Percentiles rank a stretch among this genome's conserved stretches.
phyloP scores from a whole-genome alignment of 345 rosid genomes.

The Eucalyptus curtisii region DNA sequence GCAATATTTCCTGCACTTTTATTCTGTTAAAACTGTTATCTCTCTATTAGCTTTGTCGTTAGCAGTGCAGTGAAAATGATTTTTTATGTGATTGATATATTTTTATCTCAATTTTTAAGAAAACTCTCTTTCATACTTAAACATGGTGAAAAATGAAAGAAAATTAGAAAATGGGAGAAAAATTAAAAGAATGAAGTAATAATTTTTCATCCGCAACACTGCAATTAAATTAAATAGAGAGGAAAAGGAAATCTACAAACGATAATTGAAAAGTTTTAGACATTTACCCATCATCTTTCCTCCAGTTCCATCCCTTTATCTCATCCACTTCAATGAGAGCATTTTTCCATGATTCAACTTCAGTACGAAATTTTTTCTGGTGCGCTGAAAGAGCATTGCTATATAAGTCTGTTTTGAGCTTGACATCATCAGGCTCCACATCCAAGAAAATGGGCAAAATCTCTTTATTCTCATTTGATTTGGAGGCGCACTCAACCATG shows the following conservation, averaged over 20 bases:
- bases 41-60: background rate
- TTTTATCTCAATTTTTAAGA: no score
- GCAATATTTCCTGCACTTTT: background rate
- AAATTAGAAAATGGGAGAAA: no score
- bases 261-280: no score
- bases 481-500: background rate
- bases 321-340: no score
- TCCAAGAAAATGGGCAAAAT: background rate
- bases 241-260: no score
- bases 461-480: background rate
- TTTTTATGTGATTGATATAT: background rate
- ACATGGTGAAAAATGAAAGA: no score
- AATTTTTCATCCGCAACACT: no score
- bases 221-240: accelerated
- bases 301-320: no score
- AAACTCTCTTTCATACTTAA: no score
- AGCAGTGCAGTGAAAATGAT: background rate
- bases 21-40: background rate
- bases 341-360: background rate
- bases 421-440: background rate
- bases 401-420: background rate
- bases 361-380: accelerated
- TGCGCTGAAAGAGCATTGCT: accelerated
- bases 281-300: no score
- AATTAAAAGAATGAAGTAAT: no score